Conservation (phyloP, 352 stramenopile species). For the Globisporangium cederbergense region DNA sequence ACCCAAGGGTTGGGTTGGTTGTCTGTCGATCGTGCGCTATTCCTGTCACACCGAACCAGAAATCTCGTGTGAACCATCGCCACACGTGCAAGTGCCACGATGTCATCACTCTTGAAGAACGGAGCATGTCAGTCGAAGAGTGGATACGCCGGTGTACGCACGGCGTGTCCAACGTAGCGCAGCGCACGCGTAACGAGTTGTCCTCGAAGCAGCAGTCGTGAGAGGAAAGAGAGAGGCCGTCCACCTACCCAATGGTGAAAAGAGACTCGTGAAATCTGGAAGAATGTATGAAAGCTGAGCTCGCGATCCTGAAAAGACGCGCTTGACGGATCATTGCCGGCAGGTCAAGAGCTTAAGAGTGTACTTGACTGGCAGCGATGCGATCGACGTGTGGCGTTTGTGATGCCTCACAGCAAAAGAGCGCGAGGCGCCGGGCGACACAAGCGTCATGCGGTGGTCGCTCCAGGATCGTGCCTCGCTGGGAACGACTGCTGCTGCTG, state of each 20-base stretch:
- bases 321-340: neutral
- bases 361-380: neutral
- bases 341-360: neutral
- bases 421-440: neutral
- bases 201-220: neutral
- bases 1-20: too few species aligned
- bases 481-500: neutral
- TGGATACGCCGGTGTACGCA: too few species aligned
- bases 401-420: neutral
- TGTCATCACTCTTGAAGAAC: too few species aligned
- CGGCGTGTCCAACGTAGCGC: too few species aligned
- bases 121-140: too few species aligned
- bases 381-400: neutral
- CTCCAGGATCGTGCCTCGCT: neutral
- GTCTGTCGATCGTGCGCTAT: too few species aligned
- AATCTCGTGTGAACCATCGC: too few species aligned
- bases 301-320: constrained; percentile 1
- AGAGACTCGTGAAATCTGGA: neutral
- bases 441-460: neutral
- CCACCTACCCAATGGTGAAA: neutral
- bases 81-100: too few species aligned
- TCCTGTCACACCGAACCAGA: too few species aligned
- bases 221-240: too few species aligned
- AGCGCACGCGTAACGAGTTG: neutral
- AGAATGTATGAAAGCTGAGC: neutral